These are phyloP conservation scores for Fistulifera solaris DNA, from an alignment of 108 stramenopile species.

Conservation along the genomic window DNA sequence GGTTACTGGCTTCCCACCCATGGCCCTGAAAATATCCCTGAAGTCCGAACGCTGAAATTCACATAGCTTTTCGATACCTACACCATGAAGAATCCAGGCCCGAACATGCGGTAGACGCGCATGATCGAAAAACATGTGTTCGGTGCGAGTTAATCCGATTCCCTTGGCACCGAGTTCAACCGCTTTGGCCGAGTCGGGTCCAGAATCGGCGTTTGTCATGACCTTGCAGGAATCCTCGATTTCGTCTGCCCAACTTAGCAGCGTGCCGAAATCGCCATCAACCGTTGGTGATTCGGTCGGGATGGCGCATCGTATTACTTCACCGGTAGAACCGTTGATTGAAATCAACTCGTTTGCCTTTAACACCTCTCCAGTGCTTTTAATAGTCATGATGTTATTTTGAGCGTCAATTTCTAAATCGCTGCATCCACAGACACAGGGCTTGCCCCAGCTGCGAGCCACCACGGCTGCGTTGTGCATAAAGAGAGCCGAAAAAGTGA, in stretches of 20 bases:
- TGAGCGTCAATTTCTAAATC: constrained; percentile 51
- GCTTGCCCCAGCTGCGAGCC: constrained; percentile 86
- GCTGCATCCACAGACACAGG: constrained; percentile 78
- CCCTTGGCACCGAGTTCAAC: constrained; percentile 65
- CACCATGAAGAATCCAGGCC: constrained; percentile 67
- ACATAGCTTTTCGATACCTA: constrained; percentile 44
- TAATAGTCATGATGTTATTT: constrained; percentile 44
- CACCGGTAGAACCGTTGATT: constrained; percentile 76
- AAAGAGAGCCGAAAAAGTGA: neutral
- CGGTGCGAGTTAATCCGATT: constrained; percentile 76
- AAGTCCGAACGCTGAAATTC: constrained; percentile 65
- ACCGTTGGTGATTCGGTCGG: constrained; percentile 32
- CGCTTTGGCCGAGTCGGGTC: constrained; percentile 66
- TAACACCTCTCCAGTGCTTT: constrained; percentile 42
- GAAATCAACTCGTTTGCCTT: constrained; percentile 63
- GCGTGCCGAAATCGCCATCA: constrained; percentile 39
- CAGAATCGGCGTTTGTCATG: constrained; percentile 76
- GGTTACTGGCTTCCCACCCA: constrained; percentile 71
- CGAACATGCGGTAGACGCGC: constrained; percentile 65
- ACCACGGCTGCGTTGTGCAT: constrained; percentile 45
- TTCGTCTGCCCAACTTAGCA: constrained; percentile 56
- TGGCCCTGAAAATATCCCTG: constrained; percentile 48
- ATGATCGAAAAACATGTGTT: constrained; percentile 83
- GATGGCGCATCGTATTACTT: constrained; percentile 45
- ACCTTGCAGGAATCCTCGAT: constrained; percentile 54